Evolutionary conservation across 2,329 filamentous ascomycete genomes (phyloP), one percentile per base, ranked within the genome.

Genomic region (Aspergillaceae sp.): DNA sequence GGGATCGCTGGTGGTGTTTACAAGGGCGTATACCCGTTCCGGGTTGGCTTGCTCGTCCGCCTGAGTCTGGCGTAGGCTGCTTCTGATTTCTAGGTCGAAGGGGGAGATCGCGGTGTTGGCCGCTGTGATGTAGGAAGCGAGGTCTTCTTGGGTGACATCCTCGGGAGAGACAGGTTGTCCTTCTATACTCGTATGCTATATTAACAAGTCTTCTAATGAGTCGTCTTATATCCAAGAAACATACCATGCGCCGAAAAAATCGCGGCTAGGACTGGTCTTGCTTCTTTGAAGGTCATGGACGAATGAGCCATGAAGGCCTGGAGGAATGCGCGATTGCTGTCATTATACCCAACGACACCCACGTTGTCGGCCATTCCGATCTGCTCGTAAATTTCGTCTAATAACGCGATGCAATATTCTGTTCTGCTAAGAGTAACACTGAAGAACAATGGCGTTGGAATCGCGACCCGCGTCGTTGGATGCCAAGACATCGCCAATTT

Each of bases 11-110:
- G 86, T 84, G 1, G 84, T 87, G 68, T 98, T 98, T 41, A 97
- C 84, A 32, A 98, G 74, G 2, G 86, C 87, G 64, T 83, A 95
- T 26, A 89, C 72, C n/a, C 81, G 79, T 57, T 80, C 72, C 3
- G 57, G 53, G 5, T 37, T 29, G 7, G 48, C 40, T 8, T 50
- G 48, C 28, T 53, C 42, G 26, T 57, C 43, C 11, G 57, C 32
- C 53, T 78, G 80, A 29, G 67, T 61, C 64, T 96, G 90, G 57
- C 92, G 80, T 33, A 79, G 69, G 3, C 79, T 79, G 60, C 76
- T 85, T 50, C 88, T 82, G 60, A 98, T 88, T 65, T 96, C 90
- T 55, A 89, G 82, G 70, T 97, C 91, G 61, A 94, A 87, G 6
- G 80, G 76, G 0, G 85, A 86, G 41, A 94, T 78, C 26, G 80